Evolutionary conservation across 1,139 yeast species (phyloP).

Genomic region (Lizanozyma gosingica): DNA sequence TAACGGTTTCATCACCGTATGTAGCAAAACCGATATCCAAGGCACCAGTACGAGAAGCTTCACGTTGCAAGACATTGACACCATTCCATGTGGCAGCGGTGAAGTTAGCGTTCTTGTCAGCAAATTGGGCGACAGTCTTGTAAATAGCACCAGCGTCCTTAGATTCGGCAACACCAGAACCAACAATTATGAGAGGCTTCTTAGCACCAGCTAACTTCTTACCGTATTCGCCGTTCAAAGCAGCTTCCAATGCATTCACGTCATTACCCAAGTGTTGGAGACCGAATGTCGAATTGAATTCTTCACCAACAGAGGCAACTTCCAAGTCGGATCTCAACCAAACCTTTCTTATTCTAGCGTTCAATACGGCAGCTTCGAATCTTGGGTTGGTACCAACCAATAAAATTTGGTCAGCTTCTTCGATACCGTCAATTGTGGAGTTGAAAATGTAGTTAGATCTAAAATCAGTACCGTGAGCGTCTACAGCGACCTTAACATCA

Average conservation of each 20-base stretch:
- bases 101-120: conserved; percentile 43
- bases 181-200: conserved; percentile 73
- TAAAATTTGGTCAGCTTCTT: conserved; percentile 72
- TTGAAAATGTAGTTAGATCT: conserved; percentile 78
- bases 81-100: conserved; percentile 77
- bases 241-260: conserved; percentile 48
- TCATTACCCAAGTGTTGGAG: conserved; percentile 56
- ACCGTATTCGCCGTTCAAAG: conserved; percentile 65
- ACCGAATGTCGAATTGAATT: conserved; percentile 70
- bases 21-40: conserved; percentile 75
- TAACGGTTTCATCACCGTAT: conserved; percentile 37
- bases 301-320: conserved; percentile 66
- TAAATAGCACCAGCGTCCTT: conserved; percentile 57
- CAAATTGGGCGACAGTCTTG: conserved; percentile 57
- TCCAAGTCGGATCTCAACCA: conserved; percentile 68
- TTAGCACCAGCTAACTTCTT: conserved; percentile 57
- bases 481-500: conserved; percentile 52
- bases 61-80: conserved; percentile 71
- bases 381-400: conserved; percentile 83
- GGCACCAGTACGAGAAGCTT: conserved; percentile 82
- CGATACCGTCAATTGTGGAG: conserved; percentile 72
- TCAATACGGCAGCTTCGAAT: conserved; percentile 84
- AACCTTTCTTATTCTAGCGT: conserved; percentile 75
- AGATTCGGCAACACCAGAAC: conserved; percentile 71
- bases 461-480: conserved; percentile 63